These are phyloP conservation scores for Chalciporus pseudorubinellus DNA, from an alignment of 768 basidiomycete genomes.

Conservation along the genomic window DNA sequence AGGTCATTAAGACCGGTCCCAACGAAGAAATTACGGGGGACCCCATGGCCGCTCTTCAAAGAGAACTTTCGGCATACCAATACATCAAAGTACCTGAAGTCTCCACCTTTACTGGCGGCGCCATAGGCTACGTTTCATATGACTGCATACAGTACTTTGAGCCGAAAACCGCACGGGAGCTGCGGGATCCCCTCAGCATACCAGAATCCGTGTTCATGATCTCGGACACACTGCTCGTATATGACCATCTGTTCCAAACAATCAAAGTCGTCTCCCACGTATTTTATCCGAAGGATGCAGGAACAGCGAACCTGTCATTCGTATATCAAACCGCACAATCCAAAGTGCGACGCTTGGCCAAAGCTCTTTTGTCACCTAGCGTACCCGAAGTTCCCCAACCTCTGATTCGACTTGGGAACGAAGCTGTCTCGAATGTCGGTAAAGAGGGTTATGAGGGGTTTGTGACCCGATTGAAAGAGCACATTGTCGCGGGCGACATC, in stretches of 20 bases:
- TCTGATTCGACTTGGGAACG: conserved; percentile 58
- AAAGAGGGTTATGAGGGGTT: conserved; percentile 88
- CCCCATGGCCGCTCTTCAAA: conserved; percentile 80
- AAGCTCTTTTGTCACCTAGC: conserved; percentile 48
- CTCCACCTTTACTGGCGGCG: conserved; percentile 94
- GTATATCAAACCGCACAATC: conserved; percentile 86
- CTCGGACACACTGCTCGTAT: conserved; percentile 91
- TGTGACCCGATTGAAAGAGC: conserved; percentile 89
- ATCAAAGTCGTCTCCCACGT: conserved; percentile 97
- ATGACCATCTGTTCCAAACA: conserved; percentile 94
- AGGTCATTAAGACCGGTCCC: conserved; percentile 86
- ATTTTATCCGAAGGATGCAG: conserved; percentile 72
- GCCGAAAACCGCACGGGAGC: conserved; percentile 77
- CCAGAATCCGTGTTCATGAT: conserved; percentile 98
- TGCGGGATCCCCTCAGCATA: conserved; percentile 78
- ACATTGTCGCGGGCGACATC: conserved; percentile 94
- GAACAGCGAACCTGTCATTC: conserved; percentile 66
- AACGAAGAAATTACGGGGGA: conserved; percentile 82
- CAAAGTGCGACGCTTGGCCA: conserved; percentile 81
- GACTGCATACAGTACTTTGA: conserved; percentile 97
- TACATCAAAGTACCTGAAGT: conserved; percentile 91
- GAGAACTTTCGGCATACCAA: conserved; percentile 80
- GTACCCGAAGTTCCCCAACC: conserved; percentile 69
- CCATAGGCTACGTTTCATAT: conserved; percentile 95
- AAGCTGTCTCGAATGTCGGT: conserved; percentile 87